Evolutionary conservation across 768 basidiomycete genomes (phyloP).

Genomic region (Kwoniella europaea): DNA sequence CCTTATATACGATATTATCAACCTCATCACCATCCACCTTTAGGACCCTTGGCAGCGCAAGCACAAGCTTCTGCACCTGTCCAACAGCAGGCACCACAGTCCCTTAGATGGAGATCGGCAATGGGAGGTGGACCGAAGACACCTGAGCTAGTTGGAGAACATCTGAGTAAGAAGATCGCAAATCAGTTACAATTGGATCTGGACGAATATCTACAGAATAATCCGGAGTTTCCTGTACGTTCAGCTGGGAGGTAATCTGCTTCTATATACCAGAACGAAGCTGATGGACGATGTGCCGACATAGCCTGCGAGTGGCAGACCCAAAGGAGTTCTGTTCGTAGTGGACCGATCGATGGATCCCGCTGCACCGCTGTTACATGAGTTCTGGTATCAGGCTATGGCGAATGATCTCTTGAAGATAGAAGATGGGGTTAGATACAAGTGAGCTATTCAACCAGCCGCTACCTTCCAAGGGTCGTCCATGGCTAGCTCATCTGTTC

Average conservation of each 20-base stretch:
- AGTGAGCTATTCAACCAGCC: conserved; percentile 63
- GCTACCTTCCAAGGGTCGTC: background rate
- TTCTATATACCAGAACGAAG: conserved; percentile 3
- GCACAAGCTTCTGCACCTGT: conserved; percentile 28
- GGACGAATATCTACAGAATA: conserved; percentile 83
- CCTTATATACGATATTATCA: conserved; percentile 92
- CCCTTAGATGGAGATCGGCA: conserved; percentile 55
- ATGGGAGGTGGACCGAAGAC: conserved; percentile 40
- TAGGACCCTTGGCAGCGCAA: conserved; percentile 76
- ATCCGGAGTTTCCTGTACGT: conserved; percentile 85
- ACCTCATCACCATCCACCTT: conserved; percentile 77
- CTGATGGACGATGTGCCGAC: background rate
- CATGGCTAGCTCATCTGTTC: background rate
- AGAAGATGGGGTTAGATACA: conserved; percentile 81
- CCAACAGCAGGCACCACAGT: conserved; percentile 31
- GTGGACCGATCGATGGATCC: conserved; percentile 98
- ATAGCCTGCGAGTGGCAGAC: conserved; percentile 62
- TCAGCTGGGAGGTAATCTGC: too few species aligned
- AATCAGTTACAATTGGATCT: conserved; percentile 80
- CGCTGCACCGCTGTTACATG: conserved; percentile 86
- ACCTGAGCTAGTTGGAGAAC: conserved; percentile 68
- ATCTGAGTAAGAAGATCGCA: conserved; percentile 79
- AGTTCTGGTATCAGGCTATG: conserved; percentile 99
- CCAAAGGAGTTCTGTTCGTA: conserved; percentile 80
- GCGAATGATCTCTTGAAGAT: conserved; percentile 90